Conservation (phyloP, 2,329 filamentous ascomycete species). For the Penicillium sclerotiorum region DNA sequence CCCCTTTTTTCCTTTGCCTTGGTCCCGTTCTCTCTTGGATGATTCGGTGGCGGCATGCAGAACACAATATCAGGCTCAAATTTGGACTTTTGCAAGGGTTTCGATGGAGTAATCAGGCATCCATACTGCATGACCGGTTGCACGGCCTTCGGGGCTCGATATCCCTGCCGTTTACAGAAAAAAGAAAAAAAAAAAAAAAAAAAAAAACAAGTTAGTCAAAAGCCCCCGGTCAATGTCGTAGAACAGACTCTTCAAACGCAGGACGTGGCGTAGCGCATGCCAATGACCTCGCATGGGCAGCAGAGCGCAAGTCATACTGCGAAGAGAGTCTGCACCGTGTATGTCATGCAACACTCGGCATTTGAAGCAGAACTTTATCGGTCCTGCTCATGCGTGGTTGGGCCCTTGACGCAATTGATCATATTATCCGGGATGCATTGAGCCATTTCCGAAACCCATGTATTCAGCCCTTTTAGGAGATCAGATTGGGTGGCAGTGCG, state of each 20-base stretch:
- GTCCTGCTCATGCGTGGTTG: background rate
- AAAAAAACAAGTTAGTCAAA: background rate
- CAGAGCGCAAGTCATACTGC: background rate
- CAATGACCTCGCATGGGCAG: background rate
- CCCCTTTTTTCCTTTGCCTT: background rate
- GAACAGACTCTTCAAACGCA: background rate
- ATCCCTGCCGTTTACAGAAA: background rate
- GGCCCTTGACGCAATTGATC: too few species aligned
- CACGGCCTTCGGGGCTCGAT: background rate
- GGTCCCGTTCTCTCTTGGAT: background rate
- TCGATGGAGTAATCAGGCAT: too few species aligned
- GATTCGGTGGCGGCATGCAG: background rate
- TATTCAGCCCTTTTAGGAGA: too few species aligned
- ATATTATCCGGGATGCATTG: too few species aligned
- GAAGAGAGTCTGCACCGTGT: background rate
- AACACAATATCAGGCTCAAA: too few species aligned
- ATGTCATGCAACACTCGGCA: background rate
- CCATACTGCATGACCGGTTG: constrained; percentile 2
- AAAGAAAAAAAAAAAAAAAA: background rate
- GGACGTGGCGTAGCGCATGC: background rate
- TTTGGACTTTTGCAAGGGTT: too few species aligned
- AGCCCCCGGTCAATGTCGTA: background rate
- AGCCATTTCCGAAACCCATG: too few species aligned
- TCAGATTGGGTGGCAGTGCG: too few species aligned
- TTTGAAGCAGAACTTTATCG: background rate